phyloP scores from a whole-genome alignment of 495 filamentous ascomycete species.

The Aspergillus biplanus region DNA sequence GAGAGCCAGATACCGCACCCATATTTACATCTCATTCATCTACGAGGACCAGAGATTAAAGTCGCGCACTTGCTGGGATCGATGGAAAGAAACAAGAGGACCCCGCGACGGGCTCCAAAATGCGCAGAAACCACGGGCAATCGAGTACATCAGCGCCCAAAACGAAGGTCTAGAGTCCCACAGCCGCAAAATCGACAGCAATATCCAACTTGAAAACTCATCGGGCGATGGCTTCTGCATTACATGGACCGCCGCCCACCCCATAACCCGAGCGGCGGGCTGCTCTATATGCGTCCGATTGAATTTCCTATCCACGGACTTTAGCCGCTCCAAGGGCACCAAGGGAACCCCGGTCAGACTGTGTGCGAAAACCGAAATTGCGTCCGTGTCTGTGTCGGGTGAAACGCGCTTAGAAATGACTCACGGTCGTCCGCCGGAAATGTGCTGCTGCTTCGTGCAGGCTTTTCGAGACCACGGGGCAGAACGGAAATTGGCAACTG shows the following conservation, averaged over 20 bases:
- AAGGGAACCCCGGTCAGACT: constrained; percentile 93
- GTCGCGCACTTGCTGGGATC: constrained; percentile 83
- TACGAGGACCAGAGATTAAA: constrained; percentile 84
- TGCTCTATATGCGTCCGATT: constrained; percentile 90
- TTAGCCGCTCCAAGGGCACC: constrained; percentile 96
- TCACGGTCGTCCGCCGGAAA: constrained; percentile 57
- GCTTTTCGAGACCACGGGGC: constrained; percentile 96
- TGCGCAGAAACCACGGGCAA: constrained; percentile 83
- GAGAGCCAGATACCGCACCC: constrained; percentile 74
- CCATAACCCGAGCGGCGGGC: constrained; percentile 61
- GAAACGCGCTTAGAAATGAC: constrained; percentile 47
- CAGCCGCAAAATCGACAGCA: constrained; percentile 69
- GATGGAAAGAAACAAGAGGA: constrained; percentile 94
- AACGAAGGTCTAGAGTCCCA: constrained; percentile 61
- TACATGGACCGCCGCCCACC: constrained; percentile 70
- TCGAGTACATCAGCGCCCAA: constrained; percentile 85
- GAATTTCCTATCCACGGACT: constrained; percentile 97
- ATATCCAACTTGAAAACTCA: constrained; percentile 73
- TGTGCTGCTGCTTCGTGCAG: constrained; percentile 94
- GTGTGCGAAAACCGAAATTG: constrained; percentile 81
- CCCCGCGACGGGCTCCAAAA: constrained; percentile 88
- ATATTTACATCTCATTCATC: constrained; percentile 88
- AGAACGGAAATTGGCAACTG: constrained; percentile 92
- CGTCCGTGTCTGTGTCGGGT: constrained; percentile 26
- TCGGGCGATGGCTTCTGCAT: constrained; percentile 93